Percentiles rank a stretch among this genome's conserved stretches.
These are phyloP conservation scores for Curvularia hawaiiensis DNA, from an alignment of 2,329 filamentous ascomycete genomes.

Conservation along the genomic window DNA sequence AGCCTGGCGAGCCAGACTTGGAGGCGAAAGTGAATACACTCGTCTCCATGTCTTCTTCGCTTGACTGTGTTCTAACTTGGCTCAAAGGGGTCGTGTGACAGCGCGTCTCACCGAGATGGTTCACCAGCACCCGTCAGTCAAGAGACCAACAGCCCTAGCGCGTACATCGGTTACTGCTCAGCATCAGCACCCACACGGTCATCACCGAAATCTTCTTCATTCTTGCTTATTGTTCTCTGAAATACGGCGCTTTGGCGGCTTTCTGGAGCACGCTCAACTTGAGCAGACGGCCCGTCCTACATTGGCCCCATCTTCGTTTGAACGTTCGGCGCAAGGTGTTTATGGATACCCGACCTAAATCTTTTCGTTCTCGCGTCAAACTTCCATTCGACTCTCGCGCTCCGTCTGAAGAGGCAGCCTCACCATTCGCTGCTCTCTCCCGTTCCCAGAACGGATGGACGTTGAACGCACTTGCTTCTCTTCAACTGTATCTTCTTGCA, in stretches of 20 bases:
- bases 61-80: conserved; percentile 34
- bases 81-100: conserved; percentile 29
- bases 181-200: conserved; percentile 28
- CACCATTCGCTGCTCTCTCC: not conserved
- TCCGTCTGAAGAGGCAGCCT: not conserved
- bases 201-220: conserved; percentile 41
- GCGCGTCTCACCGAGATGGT: conserved; percentile 21
- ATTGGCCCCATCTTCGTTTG: conserved; percentile 29
- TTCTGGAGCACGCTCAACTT: conserved; percentile 32
- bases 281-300: conserved; percentile 23
- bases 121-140: conserved; percentile 21
- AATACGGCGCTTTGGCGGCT: conserved; percentile 37
- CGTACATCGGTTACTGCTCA: conserved; percentile 15
- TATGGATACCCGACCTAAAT: conserved; percentile 32
- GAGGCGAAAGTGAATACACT: conserved; percentile 47
- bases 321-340: conserved; percentile 29
- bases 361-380: conserved; percentile 10
- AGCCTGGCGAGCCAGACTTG: conserved; percentile 44
- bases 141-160: conserved; percentile 15
- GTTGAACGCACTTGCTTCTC: conserved; percentile 20
- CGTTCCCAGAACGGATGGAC: not conserved
- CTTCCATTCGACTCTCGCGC: conserved; percentile 7
- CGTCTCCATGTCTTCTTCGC: conserved; percentile 24
- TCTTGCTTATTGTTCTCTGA: conserved; percentile 48
- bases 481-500: conserved; percentile 42